phyloP scores from a whole-genome alignment of 2,329 filamentous ascomycete species.

The Phialocephala sp. region DNA sequence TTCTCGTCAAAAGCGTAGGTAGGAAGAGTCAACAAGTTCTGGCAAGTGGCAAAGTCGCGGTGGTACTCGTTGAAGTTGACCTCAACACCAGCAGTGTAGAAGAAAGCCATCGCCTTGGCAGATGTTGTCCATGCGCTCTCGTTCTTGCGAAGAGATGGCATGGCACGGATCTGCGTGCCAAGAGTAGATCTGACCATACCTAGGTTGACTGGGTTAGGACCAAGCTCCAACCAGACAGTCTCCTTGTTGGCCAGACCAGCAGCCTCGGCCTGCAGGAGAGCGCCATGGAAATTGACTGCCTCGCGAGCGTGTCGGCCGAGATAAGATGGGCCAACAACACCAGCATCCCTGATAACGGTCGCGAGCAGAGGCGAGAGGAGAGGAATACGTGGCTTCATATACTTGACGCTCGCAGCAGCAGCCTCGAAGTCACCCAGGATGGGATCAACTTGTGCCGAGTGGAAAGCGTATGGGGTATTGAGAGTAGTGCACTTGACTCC shows the following conservation, averaged over 20 bases:
- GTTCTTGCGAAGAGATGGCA: slow-evolving; percentile 65
- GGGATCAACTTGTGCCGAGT: slow-evolving; percentile 60
- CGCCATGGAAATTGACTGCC: slow-evolving; percentile 70
- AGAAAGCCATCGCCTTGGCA: slow-evolving; percentile 57
- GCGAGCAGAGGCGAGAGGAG: slow-evolving; percentile 71
- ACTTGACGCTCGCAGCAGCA: slow-evolving; percentile 57
- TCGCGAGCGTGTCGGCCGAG: slow-evolving; percentile 68
- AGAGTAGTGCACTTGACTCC: slow-evolving; percentile 58
- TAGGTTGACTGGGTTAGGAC: slow-evolving; percentile 71
- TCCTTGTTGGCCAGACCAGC: slow-evolving; percentile 62
- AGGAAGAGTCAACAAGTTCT: slow-evolving; percentile 66
- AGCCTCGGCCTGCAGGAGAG: slow-evolving; percentile 61
- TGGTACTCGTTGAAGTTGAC: slow-evolving; percentile 76
- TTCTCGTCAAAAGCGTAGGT: slow-evolving; percentile 73
- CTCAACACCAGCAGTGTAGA: slow-evolving; percentile 65
- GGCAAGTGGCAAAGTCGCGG: slow-evolving; percentile 60
- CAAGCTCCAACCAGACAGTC: slow-evolving; percentile 75
- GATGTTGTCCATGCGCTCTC: slow-evolving; percentile 70
- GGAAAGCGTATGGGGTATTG: slow-evolving; percentile 65
- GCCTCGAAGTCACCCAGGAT: slow-evolving; percentile 54
- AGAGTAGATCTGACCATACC: slow-evolving; percentile 71
- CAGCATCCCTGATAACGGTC: slow-evolving; percentile 60
- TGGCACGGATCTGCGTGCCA: slow-evolving; percentile 56
- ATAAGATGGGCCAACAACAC: slow-evolving; percentile 64
- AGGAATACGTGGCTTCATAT: slow-evolving; percentile 59